phyloP scores from a whole-genome alignment of 257 asterid species.

The Ophiorrhiza pumila region DNA sequence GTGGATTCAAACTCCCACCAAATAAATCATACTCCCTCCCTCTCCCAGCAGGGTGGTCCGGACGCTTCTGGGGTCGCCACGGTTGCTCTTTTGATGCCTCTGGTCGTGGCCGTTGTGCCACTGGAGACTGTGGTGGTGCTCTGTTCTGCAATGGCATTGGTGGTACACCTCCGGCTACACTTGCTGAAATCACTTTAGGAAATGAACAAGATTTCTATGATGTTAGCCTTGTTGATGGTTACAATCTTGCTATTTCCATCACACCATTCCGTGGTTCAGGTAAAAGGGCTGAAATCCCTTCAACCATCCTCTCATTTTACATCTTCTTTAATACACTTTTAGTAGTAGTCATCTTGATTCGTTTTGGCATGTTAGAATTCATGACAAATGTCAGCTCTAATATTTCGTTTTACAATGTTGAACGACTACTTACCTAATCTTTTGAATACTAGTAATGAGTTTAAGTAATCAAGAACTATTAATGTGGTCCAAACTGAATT shows the following conservation, averaged over 20 bases:
- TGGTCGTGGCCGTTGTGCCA: constrained; percentile 79
- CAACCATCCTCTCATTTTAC: neutral
- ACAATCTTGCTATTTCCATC: constrained; percentile 77
- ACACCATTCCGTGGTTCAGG: constrained; percentile 74
- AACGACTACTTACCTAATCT: neutral
- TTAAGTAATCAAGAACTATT: neutral
- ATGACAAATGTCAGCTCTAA: constrained; percentile 1
- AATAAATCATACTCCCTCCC: constrained; percentile 51
- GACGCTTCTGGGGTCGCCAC: constrained; percentile 92
- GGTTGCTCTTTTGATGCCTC: constrained; percentile 71
- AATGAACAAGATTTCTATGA: constrained; percentile 83
- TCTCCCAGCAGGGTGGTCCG: constrained; percentile 80
- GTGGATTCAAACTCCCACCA: constrained; percentile 74
- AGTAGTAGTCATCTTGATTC: neutral
- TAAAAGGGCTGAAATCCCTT: constrained; percentile 7
- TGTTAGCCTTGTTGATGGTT: constrained; percentile 94
- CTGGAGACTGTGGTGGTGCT: constrained; percentile 92
- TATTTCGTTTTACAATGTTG: neutral
- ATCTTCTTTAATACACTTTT: neutral
- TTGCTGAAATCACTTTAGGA: constrained; percentile 82
- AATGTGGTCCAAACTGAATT: neutral
- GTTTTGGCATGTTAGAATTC: too few species aligned
- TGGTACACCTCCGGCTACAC: constrained; percentile 88
- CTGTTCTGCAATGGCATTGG: constrained; percentile 85
- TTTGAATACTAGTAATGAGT: neutral